phyloP scores from a whole-genome alignment of 495 filamentous ascomycete species.

The Penicillium subrubescens region DNA sequence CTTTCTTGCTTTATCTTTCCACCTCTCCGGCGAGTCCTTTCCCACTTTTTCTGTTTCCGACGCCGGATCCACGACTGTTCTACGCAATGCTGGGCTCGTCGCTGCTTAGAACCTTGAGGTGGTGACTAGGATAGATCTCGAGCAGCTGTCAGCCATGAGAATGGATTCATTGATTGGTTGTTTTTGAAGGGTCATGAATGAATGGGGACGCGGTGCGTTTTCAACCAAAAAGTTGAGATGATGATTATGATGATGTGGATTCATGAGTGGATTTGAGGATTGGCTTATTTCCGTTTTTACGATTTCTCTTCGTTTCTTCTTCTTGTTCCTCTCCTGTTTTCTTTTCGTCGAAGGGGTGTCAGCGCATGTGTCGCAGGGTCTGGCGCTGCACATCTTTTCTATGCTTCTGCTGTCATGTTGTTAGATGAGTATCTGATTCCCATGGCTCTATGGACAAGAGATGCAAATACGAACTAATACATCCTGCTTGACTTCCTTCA shows the following conservation, averaged over 20 bases:
- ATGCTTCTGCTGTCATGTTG: conserved; percentile 13
- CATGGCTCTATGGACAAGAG: conserved; percentile 18
- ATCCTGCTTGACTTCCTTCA: not conserved
- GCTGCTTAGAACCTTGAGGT: not conserved
- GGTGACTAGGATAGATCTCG: not conserved
- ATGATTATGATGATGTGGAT: not conserved
- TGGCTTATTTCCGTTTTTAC: not conserved
- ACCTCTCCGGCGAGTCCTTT: conserved; percentile 6
- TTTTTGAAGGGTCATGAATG: not conserved
- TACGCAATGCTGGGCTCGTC: conserved; percentile 17
- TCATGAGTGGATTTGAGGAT: conserved; percentile 8
- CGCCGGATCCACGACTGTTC: conserved; percentile 19
- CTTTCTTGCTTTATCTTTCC: conserved; percentile 9
- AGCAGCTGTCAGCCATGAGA: not conserved
- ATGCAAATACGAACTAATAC: conserved; percentile 33
- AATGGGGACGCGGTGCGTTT: conserved; percentile 14
- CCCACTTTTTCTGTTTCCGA: conserved; percentile 10
- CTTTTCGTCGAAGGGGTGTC: not conserved
- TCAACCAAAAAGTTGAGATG: conserved; percentile 16
- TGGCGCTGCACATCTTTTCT: conserved; percentile 4
- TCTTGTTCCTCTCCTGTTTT: not conserved
- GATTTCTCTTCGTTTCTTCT: not conserved
- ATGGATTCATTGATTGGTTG: not conserved
- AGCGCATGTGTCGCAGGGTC: conserved; percentile 1
- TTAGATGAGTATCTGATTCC: conserved; percentile 18